Conservation (phyloP, 208 protist genomes). For the Wallacemonas sp. region DNA sequence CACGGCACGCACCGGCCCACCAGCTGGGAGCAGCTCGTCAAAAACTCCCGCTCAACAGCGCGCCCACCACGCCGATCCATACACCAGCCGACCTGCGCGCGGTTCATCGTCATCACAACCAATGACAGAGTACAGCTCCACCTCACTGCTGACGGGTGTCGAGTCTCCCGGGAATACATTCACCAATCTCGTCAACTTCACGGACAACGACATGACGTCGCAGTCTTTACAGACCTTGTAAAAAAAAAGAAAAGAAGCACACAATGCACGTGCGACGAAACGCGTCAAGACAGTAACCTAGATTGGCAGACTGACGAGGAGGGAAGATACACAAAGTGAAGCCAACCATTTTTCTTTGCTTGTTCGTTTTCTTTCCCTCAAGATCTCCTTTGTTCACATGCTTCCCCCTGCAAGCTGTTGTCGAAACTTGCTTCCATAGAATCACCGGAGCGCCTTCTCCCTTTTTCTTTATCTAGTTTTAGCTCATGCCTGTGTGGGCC, state of each 20-base stretch:
- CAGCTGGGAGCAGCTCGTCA: too few species aligned
- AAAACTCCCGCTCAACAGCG: background rate
- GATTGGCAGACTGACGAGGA: too few species aligned
- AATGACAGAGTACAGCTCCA: constrained; percentile 16
- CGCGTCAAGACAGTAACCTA: too few species aligned
- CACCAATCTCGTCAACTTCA: constrained; percentile 69
- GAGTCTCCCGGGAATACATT: constrained; percentile 57
- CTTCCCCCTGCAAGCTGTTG: background rate
- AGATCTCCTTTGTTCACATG: background rate
- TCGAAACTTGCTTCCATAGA: background rate
- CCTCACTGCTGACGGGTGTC: constrained; percentile 9
- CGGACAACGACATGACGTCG: constrained; percentile 54
- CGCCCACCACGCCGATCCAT: constrained; percentile 22
- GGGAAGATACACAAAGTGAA: too few species aligned
- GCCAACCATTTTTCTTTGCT: too few species aligned
- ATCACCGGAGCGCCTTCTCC: background rate
- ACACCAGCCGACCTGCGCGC: background rate
- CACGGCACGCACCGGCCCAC: too few species aligned
- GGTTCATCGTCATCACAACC: constrained; percentile 17
- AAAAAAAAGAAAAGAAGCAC: background rate
- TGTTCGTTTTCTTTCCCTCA: too few species aligned
- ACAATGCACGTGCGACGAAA: background rate
- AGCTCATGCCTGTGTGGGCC: background rate
- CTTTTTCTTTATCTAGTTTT: background rate
- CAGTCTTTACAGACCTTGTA: constrained; percentile 22